Conservation (phyloP, 345 rosid species). For the Citrus reticulata region DNA sequence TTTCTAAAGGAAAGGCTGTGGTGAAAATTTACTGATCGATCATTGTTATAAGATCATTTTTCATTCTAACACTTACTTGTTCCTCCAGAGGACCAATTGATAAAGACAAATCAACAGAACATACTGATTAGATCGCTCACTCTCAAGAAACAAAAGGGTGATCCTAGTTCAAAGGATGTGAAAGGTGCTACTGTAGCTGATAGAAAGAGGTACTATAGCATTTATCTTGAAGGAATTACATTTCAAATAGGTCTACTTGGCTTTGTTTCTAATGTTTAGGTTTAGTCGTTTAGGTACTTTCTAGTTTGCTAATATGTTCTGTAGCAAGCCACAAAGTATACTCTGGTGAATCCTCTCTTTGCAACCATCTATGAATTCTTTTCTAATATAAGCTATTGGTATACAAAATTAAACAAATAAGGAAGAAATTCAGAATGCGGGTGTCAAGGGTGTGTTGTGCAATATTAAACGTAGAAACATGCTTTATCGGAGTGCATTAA, state of each 20-base stretch:
- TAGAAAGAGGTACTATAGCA: constrained; percentile 58
- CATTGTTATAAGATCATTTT: not conserved
- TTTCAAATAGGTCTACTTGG: not conserved
- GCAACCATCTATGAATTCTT: not conserved
- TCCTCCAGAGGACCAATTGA: constrained; percentile 61
- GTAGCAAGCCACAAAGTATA: not conserved
- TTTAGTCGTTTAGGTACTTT: not conserved
- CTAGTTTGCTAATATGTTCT: not conserved
- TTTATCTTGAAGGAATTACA: constrained; percentile 3
- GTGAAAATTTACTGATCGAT: not conserved
- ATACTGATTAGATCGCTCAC: constrained; percentile 85
- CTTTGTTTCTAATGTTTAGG: not conserved
- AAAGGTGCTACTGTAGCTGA: constrained; percentile 53
- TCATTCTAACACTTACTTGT: constrained; percentile 16
- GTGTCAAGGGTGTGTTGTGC: too few relatives aligned
- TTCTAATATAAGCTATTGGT: not conserved
- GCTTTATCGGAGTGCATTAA: too few relatives aligned
- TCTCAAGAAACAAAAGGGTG: constrained; percentile 64
- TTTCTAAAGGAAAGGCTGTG: not conserved
- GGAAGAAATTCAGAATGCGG: too few relatives aligned
- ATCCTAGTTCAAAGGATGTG: constrained; percentile 51
- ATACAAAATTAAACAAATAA: too few relatives aligned
- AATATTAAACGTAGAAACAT: too few relatives aligned
- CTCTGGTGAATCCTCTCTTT: not conserved
- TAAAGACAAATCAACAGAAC: constrained; percentile 87